Evolutionary conservation across 2,329 filamentous ascomycete species (phyloP).

Genomic region (Monilinia polystroma): DNA sequence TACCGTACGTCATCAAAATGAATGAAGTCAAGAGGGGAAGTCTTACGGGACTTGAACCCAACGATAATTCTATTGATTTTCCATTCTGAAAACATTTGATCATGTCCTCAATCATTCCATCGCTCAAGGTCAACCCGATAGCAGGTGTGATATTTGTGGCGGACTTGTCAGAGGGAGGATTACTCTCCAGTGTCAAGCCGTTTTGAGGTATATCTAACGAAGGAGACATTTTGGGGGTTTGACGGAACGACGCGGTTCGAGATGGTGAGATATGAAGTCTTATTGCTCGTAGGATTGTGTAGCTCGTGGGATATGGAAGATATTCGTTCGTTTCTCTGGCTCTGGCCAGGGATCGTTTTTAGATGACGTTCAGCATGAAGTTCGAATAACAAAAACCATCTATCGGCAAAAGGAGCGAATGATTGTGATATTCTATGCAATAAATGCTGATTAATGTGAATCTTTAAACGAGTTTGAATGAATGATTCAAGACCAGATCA

Average conservation of each 20-base stretch:
- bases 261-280: neutral
- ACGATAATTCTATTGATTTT: slow-evolving; percentile 54
- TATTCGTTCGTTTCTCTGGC: slow-evolving; percentile 12
- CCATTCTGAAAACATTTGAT: slow-evolving; percentile 59
- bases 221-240: slow-evolving; percentile 14
- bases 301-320: neutral
- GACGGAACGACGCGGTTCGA: neutral
- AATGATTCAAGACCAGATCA: slow-evolving; percentile 1
- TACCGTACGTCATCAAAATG: neutral
- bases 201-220: slow-evolving; percentile 20
- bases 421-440: neutral
- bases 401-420: slow-evolving; percentile 14
- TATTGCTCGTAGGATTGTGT: slow-evolving; percentile 3
- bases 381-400: slow-evolving; percentile 17
- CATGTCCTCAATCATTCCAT: slow-evolving; percentile 60
- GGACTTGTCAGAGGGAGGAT: slow-evolving; percentile 19
- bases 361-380: slow-evolving; percentile 24
- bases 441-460: slow-evolving; percentile 1
- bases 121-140: slow-evolving; percentile 56
- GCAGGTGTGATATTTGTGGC: slow-evolving; percentile 13
- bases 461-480: slow-evolving; percentile 1
- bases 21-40: slow-evolving; percentile 24
- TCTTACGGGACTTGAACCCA: slow-evolving; percentile 61
- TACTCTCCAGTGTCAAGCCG: slow-evolving; percentile 22
- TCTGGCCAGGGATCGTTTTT: slow-evolving; percentile 11